Base-by-base conservation (phyloP, 2,329 filamentous ascomycete species). In the Sporothrix pallida region DNA sequence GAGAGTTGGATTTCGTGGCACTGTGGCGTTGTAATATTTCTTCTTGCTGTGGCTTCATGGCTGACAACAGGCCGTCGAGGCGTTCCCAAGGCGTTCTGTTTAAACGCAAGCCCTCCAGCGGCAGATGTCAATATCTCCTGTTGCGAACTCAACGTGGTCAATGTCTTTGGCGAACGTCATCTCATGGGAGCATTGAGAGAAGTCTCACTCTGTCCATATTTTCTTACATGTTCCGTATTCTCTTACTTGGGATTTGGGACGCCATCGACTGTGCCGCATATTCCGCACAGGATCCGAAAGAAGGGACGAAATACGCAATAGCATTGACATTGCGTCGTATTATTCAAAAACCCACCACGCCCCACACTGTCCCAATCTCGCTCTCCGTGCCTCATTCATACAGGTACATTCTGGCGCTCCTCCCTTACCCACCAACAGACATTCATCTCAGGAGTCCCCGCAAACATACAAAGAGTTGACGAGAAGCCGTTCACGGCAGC, bases 21-120 rank as follows among this genome's bases (percentile, higher is more conserved):
- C 44, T 50, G 63, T 68, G 63, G 63, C 63, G 63, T 68, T n/a
- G 17, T 50, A 31, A 23, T 50, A 46, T 44, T 46, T 63, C 17
- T n/a, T 63, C 12, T 23, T 46, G 52, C 48, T 26, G 23, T 26
- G 20, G 20, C 20, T 56, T 17, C 20, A 23, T 56, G 20, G 20
- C 52, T 56, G 7, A 3, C n/a, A 9, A 23, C n/a, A 9, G n/a
- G 15, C 50, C 50, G 10, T 56, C n/a, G 4, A 60, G 56, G 23
- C 56, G 56, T 37, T 60, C 23, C 42, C 56, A 60, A 26, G 15
- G 26, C 23, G 56, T 37, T 15, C 23, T 60, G 17, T 17, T n/a
- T 15, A 31, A 13, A 17, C 37, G 56, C 56, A 60, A n/a, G 56
- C 56, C 26, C 10, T 60, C 1, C 13, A 60, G 26, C 56, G 56